Percentiles rank a stretch among this genome's conserved stretches.
phyloP scores from a whole-genome alignment of 2,329 filamentous ascomycete species.

The Penicillium aurantiogriseum region DNA sequence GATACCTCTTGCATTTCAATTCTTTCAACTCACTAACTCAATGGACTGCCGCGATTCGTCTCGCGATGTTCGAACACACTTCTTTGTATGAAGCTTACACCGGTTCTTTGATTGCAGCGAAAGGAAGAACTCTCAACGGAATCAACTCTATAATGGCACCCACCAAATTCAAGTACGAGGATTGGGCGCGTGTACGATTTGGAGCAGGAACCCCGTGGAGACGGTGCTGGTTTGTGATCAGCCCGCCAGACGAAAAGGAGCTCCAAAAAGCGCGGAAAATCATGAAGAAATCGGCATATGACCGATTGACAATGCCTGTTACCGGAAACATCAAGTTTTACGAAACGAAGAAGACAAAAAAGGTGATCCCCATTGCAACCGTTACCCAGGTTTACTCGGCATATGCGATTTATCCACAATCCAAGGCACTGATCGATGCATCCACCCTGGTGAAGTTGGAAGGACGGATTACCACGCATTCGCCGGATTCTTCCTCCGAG shows the following conservation, averaged over 20 bases:
- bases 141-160: conserved; percentile 87
- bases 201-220: conserved; percentile 95
- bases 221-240: conserved; percentile 93
- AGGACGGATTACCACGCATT: conserved; percentile 84
- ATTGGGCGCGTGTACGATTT: conserved; percentile 94
- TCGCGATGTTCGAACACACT: conserved; percentile 91
- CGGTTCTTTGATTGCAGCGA: conserved; percentile 89
- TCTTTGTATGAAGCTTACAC: conserved; percentile 96
- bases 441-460: conserved; percentile 94
- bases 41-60: conserved; percentile 91
- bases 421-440: conserved; percentile 88
- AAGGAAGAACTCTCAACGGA: conserved; percentile 84
- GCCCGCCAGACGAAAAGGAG: conserved; percentile 91
- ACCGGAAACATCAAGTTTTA: conserved; percentile 96
- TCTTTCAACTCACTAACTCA: conserved; percentile 89
- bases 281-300: conserved; percentile 75
- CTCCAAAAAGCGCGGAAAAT: conserved; percentile 79
- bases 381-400: conserved; percentile 88
- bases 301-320: conserved; percentile 66
- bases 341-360: conserved; percentile 90
- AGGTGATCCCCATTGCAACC: conserved; percentile 83
- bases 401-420: conserved; percentile 93
- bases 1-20: conserved; percentile 94
- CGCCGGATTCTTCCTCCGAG: conserved; percentile 74
- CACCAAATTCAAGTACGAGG: conserved; percentile 72